Evolutionary conservation across 2,329 filamentous ascomycete genomes (phyloP).

Genomic region (Pseudogymnoascus sp.): DNA sequence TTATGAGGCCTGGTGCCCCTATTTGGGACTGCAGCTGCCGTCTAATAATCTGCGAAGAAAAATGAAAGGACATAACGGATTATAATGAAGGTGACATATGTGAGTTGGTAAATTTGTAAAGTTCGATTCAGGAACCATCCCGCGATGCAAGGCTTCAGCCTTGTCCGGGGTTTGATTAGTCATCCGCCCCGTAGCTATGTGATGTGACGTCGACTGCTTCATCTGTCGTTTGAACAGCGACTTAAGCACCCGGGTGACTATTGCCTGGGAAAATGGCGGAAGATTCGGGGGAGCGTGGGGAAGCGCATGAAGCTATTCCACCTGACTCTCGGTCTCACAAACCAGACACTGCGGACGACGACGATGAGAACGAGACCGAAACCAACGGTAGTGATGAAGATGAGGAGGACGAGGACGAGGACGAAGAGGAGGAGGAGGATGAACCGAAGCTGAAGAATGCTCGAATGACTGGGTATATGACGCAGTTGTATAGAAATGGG

Average conservation of each 20-base stretch:
- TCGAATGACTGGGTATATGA: slow-evolving; percentile 73
- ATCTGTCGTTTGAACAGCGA: slow-evolving; percentile 1
- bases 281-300: slow-evolving; percentile 27
- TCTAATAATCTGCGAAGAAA: neutral
- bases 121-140: neutral
- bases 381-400: slow-evolving; percentile 42
- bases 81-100: neutral
- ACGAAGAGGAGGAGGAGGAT: slow-evolving; percentile 81
- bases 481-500: slow-evolving; percentile 81
- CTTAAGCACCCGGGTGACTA: neutral
- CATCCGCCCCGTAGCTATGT: neutral
- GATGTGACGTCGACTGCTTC: slow-evolving; percentile 7
- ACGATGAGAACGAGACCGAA: slow-evolving; percentile 34
- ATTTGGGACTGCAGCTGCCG: neutral
- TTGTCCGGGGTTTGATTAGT: neutral
- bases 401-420: slow-evolving; percentile 58
- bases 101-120: neutral
- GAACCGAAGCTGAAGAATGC: slow-evolving; percentile 93
- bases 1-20: neutral
- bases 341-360: slow-evolving; percentile 16
- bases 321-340: slow-evolving; percentile 21
- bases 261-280: slow-evolving; percentile 25
- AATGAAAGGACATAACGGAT: neutral
- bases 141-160: neutral
- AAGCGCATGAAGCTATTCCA: slow-evolving; percentile 19